Conservation (phyloP, 208 protist genomes). For the Leishmania guyanensis region DNA sequence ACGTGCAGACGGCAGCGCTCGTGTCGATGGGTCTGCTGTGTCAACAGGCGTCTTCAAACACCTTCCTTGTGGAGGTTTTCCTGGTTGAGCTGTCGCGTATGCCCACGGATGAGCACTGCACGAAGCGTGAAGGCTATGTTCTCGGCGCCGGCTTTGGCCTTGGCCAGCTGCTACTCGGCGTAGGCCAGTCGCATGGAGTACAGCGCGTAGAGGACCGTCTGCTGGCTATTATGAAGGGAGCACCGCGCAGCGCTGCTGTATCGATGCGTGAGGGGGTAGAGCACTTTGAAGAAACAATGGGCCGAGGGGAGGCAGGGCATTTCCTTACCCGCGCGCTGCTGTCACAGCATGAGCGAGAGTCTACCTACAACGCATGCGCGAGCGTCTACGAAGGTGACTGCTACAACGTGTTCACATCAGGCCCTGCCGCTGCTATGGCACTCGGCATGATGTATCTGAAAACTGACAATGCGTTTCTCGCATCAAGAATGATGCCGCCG, state of each 20-base stretch:
- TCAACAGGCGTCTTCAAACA: conserved; percentile 56
- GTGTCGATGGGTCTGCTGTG: conserved; percentile 80
- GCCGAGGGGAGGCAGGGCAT: conserved; percentile 48
- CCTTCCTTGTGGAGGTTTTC: conserved; percentile 81
- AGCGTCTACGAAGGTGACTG: conserved; percentile 76
- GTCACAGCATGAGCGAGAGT: conserved; percentile 44
- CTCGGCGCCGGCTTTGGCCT: conserved; percentile 79
- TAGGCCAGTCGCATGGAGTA: conserved; percentile 50
- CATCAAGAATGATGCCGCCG: conserved; percentile 50
- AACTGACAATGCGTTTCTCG: conserved; percentile 56
- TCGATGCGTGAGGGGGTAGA: conserved; percentile 55
- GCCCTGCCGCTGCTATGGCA: conserved; percentile 69
- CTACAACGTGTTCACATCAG: conserved; percentile 76
- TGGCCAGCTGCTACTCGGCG: conserved; percentile 74
- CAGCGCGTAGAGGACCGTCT: conserved; percentile 66
- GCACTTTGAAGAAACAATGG: conserved; percentile 55
- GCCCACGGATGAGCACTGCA: conserved; percentile 88
- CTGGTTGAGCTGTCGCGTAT: conserved; percentile 85
- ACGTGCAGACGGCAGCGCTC: conserved; percentile 82
- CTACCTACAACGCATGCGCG: conserved; percentile 53
- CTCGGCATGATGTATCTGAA: conserved; percentile 81
- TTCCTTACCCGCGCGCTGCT: conserved; percentile 67
- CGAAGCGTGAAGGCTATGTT: conserved; percentile 77
- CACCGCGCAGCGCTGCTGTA: conserved; percentile 49
- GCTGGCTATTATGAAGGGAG: conserved; percentile 74